Evolutionary conservation across 2,329 filamentous ascomycete species (phyloP).

Genomic region (Cadophora sp.): DNA sequence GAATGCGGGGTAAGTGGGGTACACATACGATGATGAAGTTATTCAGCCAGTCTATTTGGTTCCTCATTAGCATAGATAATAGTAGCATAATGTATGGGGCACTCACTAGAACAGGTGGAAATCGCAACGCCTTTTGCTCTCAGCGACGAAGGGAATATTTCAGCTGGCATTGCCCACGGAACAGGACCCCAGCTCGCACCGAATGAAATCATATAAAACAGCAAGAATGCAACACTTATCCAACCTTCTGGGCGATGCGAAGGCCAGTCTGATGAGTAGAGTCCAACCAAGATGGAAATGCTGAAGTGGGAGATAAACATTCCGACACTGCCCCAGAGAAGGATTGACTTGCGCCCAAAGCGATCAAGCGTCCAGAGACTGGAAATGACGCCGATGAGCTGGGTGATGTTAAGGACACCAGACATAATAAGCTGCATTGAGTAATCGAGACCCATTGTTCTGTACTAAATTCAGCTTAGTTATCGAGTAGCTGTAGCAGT

Average conservation of each 20-base stretch:
- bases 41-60: slow-evolving; percentile 53
- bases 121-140: slow-evolving; percentile 52
- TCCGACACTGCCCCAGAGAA: slow-evolving; percentile 68
- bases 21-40: slow-evolving; percentile 53
- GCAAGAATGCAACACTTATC: slow-evolving; percentile 48
- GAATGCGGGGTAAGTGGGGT: neutral
- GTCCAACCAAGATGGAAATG: slow-evolving; percentile 51
- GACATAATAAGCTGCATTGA: slow-evolving; percentile 41
- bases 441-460: slow-evolving; percentile 10
- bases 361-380: slow-evolving; percentile 70
- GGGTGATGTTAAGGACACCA: slow-evolving; percentile 72
- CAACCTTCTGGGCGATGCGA: slow-evolving; percentile 48
- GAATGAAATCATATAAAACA: slow-evolving; percentile 44
- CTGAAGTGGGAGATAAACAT: slow-evolving; percentile 71
- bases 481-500: too few relatives aligned
- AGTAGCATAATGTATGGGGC: neutral
- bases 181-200: slow-evolving; percentile 46
- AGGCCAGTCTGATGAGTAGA: slow-evolving; percentile 48
- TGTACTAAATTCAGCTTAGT: too few relatives aligned
- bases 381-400: slow-evolving; percentile 70
- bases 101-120: slow-evolving; percentile 14
- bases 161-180: slow-evolving; percentile 47
- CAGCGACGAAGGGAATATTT: slow-evolving; percentile 50
- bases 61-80: slow-evolving; percentile 34
- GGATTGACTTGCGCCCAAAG: slow-evolving; percentile 66